phyloP scores from a whole-genome alignment of 2,329 filamentous ascomycete genomes.

The Paracoccidioides lutzii region DNA sequence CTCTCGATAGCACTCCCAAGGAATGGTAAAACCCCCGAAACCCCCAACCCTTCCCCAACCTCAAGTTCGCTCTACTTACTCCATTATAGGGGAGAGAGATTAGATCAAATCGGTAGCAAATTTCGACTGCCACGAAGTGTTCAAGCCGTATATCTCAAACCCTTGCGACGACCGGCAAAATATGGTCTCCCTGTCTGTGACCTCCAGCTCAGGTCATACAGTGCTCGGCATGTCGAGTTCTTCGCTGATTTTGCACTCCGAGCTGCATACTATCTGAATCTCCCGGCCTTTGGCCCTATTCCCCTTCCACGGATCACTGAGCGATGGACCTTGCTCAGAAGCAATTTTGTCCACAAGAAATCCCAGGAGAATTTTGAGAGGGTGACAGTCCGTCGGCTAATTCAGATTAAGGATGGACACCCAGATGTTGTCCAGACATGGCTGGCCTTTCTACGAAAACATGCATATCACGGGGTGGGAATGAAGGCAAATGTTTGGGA shows the following conservation, averaged over 20 bases:
- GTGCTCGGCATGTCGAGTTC: constrained; percentile 78
- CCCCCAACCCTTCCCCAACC: not conserved
- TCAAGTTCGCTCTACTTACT: constrained; percentile 1
- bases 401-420: constrained; percentile 86
- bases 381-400: constrained; percentile 69
- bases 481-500: constrained; percentile 99
- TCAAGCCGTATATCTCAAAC: constrained; percentile 74
- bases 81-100: constrained; percentile 23
- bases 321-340: constrained; percentile 83
- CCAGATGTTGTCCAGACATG: constrained; percentile 80
- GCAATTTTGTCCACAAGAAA: constrained; percentile 93
- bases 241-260: constrained; percentile 90
- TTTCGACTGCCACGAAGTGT: constrained; percentile 62
- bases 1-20: constrained; percentile 12
- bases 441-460: constrained; percentile 83
- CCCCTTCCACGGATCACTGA: constrained; percentile 77
- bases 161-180: constrained; percentile 59
- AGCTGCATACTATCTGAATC: constrained; percentile 82
- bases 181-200: constrained; percentile 77
- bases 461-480: constrained; percentile 89
- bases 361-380: constrained; percentile 95
- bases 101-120: constrained; percentile 21
- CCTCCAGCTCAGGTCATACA: constrained; percentile 86
- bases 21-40: constrained; percentile 16
- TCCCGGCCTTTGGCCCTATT: constrained; percentile 73